Evolutionary conservation across 495 filamentous ascomycete genomes (phyloP).

Genomic region (Aspergillus bridgeri): DNA sequence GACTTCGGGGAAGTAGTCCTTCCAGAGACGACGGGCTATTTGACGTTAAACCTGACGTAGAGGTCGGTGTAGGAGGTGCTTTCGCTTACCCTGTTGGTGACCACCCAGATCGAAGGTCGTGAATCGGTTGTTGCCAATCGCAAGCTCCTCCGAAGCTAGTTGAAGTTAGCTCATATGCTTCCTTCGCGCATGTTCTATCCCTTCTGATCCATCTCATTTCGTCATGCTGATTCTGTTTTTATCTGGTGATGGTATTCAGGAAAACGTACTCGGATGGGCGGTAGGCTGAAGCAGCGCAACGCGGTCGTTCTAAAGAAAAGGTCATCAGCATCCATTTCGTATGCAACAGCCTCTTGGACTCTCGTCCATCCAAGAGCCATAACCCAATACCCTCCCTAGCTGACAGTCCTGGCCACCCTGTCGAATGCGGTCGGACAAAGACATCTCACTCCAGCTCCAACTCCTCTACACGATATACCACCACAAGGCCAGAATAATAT

Average conservation of each 20-base stretch:
- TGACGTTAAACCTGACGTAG: too few species aligned
- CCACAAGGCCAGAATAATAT: background rate
- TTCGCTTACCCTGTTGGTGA: slow-evolving; percentile 81
- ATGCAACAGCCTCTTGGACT: background rate
- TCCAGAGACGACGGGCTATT: slow-evolving; percentile 90
- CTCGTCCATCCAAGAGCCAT: background rate
- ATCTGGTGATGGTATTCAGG: background rate
- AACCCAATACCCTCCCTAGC: background rate
- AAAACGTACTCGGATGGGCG: slow-evolving; percentile 74
- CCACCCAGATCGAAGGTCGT: slow-evolving; percentile 97
- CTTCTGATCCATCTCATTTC: background rate
- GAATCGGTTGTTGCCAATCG: slow-evolving; percentile 94
- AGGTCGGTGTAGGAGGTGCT: background rate
- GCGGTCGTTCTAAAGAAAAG: slow-evolving; percentile 73
- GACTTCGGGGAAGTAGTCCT: slow-evolving; percentile 98
- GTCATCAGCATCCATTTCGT: slow-evolving; percentile 15
- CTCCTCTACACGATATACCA: background rate
- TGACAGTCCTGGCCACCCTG: too few species aligned
- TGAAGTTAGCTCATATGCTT: slow-evolving; percentile 2
- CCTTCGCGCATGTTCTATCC: background rate
- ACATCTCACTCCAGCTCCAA: slow-evolving; percentile 1
- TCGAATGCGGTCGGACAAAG: background rate
- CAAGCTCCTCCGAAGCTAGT: slow-evolving; percentile 87
- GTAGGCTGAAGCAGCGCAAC: slow-evolving; percentile 91
- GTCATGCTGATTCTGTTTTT: background rate